A percentile compares a stretch with the other conserved stretches of the same genome.
phyloP scores from a whole-genome alignment of 2,329 filamentous ascomycete species.

The Clonostachys rosea region DNA sequence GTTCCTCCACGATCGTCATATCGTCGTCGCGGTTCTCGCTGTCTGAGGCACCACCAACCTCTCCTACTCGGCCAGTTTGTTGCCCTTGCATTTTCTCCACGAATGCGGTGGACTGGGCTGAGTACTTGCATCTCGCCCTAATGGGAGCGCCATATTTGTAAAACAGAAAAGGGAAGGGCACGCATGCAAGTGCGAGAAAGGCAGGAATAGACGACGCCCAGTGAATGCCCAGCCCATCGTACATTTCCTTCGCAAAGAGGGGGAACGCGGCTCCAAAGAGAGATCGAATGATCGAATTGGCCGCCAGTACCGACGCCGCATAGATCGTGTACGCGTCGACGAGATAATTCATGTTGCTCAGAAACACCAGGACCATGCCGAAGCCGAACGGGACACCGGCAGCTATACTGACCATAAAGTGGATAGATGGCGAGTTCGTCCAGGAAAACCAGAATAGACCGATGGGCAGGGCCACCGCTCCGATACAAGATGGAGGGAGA shows the following conservation, averaged over 20 bases:
- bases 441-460: slow-evolving; percentile 58
- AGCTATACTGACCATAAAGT: slow-evolving; percentile 42
- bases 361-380: slow-evolving; percentile 56
- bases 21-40: too few species aligned
- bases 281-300: slow-evolving; percentile 62
- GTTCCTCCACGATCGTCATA: too few species aligned
- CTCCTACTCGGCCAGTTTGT: slow-evolving; percentile 7
- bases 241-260: slow-evolving; percentile 54
- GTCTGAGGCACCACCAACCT: too few species aligned
- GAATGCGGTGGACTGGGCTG: slow-evolving; percentile 25
- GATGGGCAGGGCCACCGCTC: slow-evolving; percentile 45
- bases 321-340: slow-evolving; percentile 65
- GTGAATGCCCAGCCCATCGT: slow-evolving; percentile 54
- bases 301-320: slow-evolving; percentile 64
- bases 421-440: slow-evolving; percentile 46
- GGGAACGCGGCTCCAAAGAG: slow-evolving; percentile 65
- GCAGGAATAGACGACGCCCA: slow-evolving; percentile 67
- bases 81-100: slow-evolving; percentile 4
- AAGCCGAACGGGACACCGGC: slow-evolving; percentile 40
- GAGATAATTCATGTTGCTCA: slow-evolving; percentile 54
- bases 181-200: slow-evolving; percentile 59
- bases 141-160: slow-evolving; percentile 52
- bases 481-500: slow-evolving; percentile 48
- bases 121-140: slow-evolving; percentile 48
- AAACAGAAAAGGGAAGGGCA: slow-evolving; percentile 55